phyloP scores from a whole-genome alignment of 2,329 filamentous ascomycete genomes.

The Penicillium janthinellum region DNA sequence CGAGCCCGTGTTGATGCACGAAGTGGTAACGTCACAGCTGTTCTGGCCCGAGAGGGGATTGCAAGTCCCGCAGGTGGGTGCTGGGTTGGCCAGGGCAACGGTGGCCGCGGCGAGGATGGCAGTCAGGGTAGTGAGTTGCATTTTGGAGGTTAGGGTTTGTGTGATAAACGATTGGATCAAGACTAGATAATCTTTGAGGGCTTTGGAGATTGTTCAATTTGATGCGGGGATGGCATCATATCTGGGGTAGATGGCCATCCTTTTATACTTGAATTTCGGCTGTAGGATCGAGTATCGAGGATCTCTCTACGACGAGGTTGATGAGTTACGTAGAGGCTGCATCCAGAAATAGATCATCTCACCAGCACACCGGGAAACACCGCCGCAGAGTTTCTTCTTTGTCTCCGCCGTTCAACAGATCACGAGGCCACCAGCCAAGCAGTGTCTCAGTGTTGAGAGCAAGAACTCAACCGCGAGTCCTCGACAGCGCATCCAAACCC shows the following conservation, averaged over 20 bases:
- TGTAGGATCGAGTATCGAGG: background rate
- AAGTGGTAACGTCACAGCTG: constrained; percentile 46
- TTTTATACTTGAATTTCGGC: constrained; percentile 4
- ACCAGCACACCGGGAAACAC: background rate
- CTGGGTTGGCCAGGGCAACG: constrained; percentile 23
- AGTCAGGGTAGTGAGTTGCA: constrained; percentile 32
- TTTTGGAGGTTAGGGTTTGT: constrained; percentile 16
- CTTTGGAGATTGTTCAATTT: constrained; percentile 1
- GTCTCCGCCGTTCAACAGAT: constrained; percentile 2
- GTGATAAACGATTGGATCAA: constrained; percentile 18
- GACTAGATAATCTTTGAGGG: background rate
- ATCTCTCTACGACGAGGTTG: background rate
- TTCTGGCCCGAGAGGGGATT: constrained; percentile 45
- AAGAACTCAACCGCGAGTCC: background rate
- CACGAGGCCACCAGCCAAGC: constrained; percentile 8
- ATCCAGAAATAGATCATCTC: background rate
- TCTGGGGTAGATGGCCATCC: background rate
- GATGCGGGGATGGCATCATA: background rate
- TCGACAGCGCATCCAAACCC: background rate
- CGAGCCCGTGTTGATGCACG: constrained; percentile 47
- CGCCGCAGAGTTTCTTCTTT: background rate
- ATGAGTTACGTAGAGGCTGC: background rate
- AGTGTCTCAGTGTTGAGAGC: constrained; percentile 5
- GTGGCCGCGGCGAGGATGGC: constrained; percentile 31
- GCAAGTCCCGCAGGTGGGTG: constrained; percentile 39